phyloP scores from a whole-genome alignment of 495 filamentous ascomycete genomes.

The Cercophora sp. region DNA sequence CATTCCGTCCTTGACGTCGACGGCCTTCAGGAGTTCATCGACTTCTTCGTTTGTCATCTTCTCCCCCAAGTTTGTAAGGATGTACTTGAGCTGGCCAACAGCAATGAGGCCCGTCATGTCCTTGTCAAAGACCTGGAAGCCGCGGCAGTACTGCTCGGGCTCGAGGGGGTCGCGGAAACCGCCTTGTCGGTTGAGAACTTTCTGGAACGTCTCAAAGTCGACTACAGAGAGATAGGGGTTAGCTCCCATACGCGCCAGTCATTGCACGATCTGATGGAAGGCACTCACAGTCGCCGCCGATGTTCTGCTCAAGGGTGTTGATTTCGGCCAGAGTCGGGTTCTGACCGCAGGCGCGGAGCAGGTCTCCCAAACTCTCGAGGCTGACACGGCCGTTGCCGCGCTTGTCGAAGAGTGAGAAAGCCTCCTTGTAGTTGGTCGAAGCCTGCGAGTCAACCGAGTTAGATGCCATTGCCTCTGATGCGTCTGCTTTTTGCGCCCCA shows the following conservation, averaged over 20 bases:
- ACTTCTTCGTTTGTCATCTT: constrained; percentile 99
- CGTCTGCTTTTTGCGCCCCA: background rate
- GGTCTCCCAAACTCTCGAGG: constrained; percentile 81
- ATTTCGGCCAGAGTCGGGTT: constrained; percentile 95
- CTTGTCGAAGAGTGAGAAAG: constrained; percentile 98
- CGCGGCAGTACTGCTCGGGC: constrained; percentile 94
- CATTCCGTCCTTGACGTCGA: constrained; percentile 89
- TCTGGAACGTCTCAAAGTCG: constrained; percentile 95
- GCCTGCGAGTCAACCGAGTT: constrained; percentile 61
- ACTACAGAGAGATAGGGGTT: constrained; percentile 55
- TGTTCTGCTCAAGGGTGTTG: constrained; percentile 75
- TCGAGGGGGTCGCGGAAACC: constrained; percentile 97
- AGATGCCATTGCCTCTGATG: constrained; percentile 40
- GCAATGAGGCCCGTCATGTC: constrained; percentile 97
- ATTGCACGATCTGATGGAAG: background rate
- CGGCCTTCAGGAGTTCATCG: constrained; percentile 94
- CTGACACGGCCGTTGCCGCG: constrained; percentile 88
- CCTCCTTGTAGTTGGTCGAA: constrained; percentile 99
- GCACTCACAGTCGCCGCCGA: constrained; percentile 83
- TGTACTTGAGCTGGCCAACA: constrained; percentile 92
- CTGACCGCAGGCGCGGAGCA: constrained; percentile 93
- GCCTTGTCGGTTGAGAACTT: constrained; percentile 92
- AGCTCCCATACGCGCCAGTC: background rate
- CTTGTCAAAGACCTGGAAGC: constrained; percentile 99
- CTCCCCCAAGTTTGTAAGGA: constrained; percentile 94